A percentile compares a stretch with the other conserved stretches of the same genome.
Conservation (phyloP, 1,284 basidiomycete genomes). For the Xanthoconium separans region DNA sequence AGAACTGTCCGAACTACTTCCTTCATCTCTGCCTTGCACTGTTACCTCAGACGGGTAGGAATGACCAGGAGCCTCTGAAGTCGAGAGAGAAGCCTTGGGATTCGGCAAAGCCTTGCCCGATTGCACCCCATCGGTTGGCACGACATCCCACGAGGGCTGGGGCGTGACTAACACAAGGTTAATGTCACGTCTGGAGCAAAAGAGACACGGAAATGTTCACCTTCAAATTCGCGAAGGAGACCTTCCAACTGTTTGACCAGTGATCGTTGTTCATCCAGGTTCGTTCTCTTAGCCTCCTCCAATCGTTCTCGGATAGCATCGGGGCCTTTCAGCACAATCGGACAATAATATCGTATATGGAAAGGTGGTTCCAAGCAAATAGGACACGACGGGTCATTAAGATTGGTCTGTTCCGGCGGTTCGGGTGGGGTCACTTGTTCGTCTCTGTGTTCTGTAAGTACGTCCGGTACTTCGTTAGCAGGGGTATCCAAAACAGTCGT, state of each 20-base stretch:
- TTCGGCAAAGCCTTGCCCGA: neutral
- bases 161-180: neutral
- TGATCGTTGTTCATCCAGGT: conserved; percentile 22
- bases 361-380: conserved; percentile 40
- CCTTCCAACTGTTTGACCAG: conserved; percentile 39
- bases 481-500: neutral
- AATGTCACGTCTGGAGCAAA: conserved; percentile 3
- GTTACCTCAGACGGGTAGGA: conserved; percentile 31
- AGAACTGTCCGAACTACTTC: conserved; percentile 35
- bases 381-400: conserved; percentile 32
- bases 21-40: conserved; percentile 34
- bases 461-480: neutral
- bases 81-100: conserved; percentile 2
- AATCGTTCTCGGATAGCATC: conserved; percentile 41
- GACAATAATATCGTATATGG: conserved; percentile 42
- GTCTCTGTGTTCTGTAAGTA: neutral
- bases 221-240: conserved; percentile 23
- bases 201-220: conserved; percentile 7
- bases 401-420: neutral
- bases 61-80: conserved; percentile 21
- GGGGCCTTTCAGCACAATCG: conserved; percentile 39
- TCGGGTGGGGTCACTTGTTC: neutral
- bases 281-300: conserved; percentile 33
- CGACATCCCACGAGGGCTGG: neutral
- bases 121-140: neutral